Percentiles rank a stretch among this genome's conserved stretches.
Evolutionary conservation across 805 yeast species (phyloP).

Genomic region (Teunomyces pallodes): DNA sequence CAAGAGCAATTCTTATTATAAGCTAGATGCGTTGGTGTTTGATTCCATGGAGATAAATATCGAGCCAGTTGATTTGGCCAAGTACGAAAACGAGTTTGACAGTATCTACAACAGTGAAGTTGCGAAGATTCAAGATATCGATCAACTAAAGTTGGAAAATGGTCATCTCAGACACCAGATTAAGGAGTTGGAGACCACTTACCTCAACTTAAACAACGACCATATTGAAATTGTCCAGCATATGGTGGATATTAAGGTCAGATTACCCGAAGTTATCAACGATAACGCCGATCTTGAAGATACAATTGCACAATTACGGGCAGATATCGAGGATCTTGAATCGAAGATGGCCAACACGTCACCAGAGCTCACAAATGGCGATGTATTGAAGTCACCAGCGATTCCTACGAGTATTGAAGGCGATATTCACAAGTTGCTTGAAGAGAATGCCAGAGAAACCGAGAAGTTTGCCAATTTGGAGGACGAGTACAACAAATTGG

Average conservation of each 20-base stretch:
- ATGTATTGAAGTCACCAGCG: slow-evolving; percentile 8
- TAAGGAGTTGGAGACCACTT: slow-evolving; percentile 66
- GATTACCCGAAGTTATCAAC: slow-evolving; percentile 69
- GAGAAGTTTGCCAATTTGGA: slow-evolving; percentile 39
- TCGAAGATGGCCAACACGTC: slow-evolving; percentile 25
- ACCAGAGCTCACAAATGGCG: slow-evolving; percentile 5
- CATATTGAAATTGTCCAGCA: slow-evolving; percentile 86
- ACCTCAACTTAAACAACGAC: slow-evolving; percentile 69
- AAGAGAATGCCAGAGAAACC: slow-evolving; percentile 36
- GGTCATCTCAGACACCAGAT: slow-evolving; percentile 72
- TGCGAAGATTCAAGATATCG: slow-evolving; percentile 63
- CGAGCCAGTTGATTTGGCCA: slow-evolving; percentile 66
- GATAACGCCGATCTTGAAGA: slow-evolving; percentile 62
- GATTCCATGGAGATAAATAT: slow-evolving; percentile 77
- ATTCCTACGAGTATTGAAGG: slow-evolving; percentile 35
- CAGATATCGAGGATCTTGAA: slow-evolving; percentile 41
- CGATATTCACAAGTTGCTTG: slow-evolving; percentile 33
- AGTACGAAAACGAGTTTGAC: slow-evolving; percentile 71
- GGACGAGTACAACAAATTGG: slow-evolving; percentile 30
- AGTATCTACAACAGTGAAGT: slow-evolving; percentile 69
- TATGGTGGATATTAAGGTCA: slow-evolving; percentile 76
- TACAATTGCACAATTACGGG: slow-evolving; percentile 35
- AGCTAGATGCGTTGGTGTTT: slow-evolving; percentile 68
- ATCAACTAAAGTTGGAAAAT: slow-evolving; percentile 57
- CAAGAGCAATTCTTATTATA: slow-evolving; percentile 38